Evolutionary conservation across 2,329 filamentous ascomycete genomes (phyloP), one percentile per base, ranked within the genome.

Genomic region (Podosphaera xanthii): DNA sequence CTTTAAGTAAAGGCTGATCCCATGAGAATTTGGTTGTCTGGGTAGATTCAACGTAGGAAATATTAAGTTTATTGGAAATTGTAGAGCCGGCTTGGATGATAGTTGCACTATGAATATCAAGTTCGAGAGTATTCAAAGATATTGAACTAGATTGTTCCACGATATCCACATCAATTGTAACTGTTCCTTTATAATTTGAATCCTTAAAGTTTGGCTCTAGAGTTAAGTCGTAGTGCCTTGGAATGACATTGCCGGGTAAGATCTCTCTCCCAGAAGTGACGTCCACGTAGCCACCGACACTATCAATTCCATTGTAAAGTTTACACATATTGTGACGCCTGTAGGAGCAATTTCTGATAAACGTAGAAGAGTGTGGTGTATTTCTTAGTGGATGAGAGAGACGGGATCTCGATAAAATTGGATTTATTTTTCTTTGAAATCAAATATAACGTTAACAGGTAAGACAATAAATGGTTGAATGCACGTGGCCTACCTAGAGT

Each of bases 171-270:
- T 95, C 87, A 68, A 97, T 90, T 60, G 82, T 73, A 58, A 95
- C 89, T 9, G 78, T 84, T 64, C 91, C 91, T 61, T 91, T 80
- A 70, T 91, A 97, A 63, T 82, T 88, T 72, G 92, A 88, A 64
- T 84, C 89, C 66, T 86, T 78, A 66, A 97, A 86, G 74, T 96
- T 81, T 59, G 91, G 89, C 74, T 97, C 92, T 62, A 97, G 77
- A 1, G 87, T 92, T 66, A 97, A 73, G 71, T 94, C 82, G 73
- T 97, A 97, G 74, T 97, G 89, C 46, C 78, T 73, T n/a, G 91
- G 90, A 71, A 91, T 85, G 67, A 96, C 88, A 69, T 96, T 94
- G 72, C 83, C 82, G 58, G 91, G 92, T 66, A 97, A 78, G 64
- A 97, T 84, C 75, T 94, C 86, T 67, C 91, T 83, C 63, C 80